A percentile compares a stretch with the other conserved stretches of the same genome.
phyloP scores from a whole-genome alignment of 2,329 filamentous ascomycete genomes.

The Aspergillus latus region DNA sequence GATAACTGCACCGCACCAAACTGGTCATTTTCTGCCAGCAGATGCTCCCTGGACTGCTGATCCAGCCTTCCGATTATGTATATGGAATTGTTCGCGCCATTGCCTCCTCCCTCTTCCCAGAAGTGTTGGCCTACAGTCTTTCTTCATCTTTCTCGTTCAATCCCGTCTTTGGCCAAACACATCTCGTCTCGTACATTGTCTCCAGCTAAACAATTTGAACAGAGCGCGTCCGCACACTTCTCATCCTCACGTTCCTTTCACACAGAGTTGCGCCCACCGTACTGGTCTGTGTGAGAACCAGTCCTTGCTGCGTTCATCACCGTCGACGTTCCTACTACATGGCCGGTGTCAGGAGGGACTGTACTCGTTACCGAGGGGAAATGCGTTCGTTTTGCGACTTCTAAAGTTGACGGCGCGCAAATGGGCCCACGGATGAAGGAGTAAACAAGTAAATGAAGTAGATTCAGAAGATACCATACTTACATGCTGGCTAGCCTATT shows the following conservation, averaged over 20 bases:
- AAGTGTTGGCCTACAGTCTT: constrained; percentile 19
- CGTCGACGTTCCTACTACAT: constrained; percentile 16
- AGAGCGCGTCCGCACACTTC: constrained; percentile 12
- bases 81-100: constrained; percentile 16
- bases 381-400: constrained; percentile 15
- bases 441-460: too few relatives aligned
- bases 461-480: too few relatives aligned
- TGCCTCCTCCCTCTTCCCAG: constrained; percentile 19
- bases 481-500: too few relatives aligned
- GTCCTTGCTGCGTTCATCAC: constrained; percentile 13
- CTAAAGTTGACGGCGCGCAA: constrained; percentile 17
- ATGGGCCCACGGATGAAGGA: constrained; percentile 10
- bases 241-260: constrained; percentile 16
- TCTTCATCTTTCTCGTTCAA: constrained; percentile 18
- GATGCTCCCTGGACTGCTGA: constrained; percentile 21
- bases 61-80: constrained; percentile 19
- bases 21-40: constrained; percentile 20
- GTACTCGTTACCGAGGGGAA: constrained; percentile 18
- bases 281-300: constrained; percentile 20
- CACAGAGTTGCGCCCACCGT: constrained; percentile 20
- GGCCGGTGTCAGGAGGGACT: constrained; percentile 13
- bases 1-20: constrained; percentile 15
- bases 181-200: constrained; percentile 20
- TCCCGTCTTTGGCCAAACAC: constrained; percentile 21
- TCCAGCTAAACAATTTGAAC: constrained; percentile 18